phyloP scores from a whole-genome alignment of 2,329 filamentous ascomycete genomes.

The Ophiostoma pallidulum region DNA sequence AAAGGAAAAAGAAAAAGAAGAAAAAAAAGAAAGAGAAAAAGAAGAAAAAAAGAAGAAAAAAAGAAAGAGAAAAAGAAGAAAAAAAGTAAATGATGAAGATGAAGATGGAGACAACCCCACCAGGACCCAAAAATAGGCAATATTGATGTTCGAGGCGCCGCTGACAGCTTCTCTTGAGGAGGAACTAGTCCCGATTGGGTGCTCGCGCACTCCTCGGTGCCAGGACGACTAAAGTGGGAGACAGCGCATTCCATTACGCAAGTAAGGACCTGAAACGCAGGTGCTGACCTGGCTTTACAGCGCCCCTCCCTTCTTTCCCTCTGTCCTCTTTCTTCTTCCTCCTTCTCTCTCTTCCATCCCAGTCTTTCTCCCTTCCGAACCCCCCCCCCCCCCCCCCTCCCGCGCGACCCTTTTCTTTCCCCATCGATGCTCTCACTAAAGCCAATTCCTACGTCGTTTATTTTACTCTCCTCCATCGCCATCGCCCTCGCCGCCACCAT shows the following conservation, averaged over 20 bases:
- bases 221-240: background rate
- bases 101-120: too few relatives aligned
- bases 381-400: too few relatives aligned
- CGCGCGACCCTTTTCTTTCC: background rate
- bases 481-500: constrained; percentile 35
- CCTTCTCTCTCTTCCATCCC: background rate
- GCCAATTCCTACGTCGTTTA: constrained; percentile 8
- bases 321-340: background rate
- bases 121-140: background rate
- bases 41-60: background rate
- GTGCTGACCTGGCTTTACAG: constrained; percentile 8
- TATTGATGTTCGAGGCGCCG: too few relatives aligned
- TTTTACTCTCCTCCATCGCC: background rate
- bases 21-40: background rate
- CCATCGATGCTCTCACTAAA: constrained; percentile 3
- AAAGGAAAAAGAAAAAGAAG: too few relatives aligned
- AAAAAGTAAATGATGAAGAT: background rate
- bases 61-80: background rate
- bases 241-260: constrained; percentile 3
- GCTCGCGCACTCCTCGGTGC: too few relatives aligned
- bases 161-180: too few relatives aligned
- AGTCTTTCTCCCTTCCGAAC: background rate
- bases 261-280: constrained; percentile 15
- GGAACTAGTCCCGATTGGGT: too few relatives aligned
- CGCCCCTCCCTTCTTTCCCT: background rate